Conservation (phyloP, 2,329 filamentous ascomycete genomes). For the Phoma herbarum region DNA sequence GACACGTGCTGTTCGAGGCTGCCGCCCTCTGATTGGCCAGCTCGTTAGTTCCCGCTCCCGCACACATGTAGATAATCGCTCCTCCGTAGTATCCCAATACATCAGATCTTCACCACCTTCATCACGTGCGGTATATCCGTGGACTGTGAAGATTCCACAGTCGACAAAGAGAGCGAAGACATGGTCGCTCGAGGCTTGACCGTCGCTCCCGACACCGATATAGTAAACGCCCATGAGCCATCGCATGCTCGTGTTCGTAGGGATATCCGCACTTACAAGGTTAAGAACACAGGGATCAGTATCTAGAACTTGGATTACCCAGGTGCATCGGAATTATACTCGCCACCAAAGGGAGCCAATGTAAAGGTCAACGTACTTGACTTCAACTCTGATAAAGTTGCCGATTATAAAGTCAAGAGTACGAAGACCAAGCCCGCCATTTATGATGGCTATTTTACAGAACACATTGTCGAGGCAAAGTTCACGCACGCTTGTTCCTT, state of each 20-base stretch:
- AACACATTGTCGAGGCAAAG: slow-evolving; percentile 3
- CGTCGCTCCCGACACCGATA: no score
- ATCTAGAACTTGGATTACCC: slow-evolving; percentile 10
- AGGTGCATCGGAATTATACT: background rate
- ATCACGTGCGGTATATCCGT: no score
- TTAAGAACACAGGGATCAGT: background rate
- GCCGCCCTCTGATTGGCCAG: no score
- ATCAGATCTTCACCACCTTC: no score
- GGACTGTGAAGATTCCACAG: no score
- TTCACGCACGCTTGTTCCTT: background rate
- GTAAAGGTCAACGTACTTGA: background rate
- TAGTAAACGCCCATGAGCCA: background rate
- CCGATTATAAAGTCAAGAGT: slow-evolving; percentile 1
- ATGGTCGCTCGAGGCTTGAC: no score
- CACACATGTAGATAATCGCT: no score
- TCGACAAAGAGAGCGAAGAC: no score
- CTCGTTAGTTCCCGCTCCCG: no score
- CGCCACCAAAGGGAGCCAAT: background rate
- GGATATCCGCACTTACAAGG: slow-evolving; percentile 1
- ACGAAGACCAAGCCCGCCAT: background rate
- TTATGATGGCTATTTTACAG: background rate
- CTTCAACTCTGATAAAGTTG: background rate
- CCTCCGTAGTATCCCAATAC: no score
- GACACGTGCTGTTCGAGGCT: no score
- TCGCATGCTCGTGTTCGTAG: background rate